Base-by-base conservation (phyloP, 1,139 yeast species). In the Magnusiomyces sp. region DNA sequence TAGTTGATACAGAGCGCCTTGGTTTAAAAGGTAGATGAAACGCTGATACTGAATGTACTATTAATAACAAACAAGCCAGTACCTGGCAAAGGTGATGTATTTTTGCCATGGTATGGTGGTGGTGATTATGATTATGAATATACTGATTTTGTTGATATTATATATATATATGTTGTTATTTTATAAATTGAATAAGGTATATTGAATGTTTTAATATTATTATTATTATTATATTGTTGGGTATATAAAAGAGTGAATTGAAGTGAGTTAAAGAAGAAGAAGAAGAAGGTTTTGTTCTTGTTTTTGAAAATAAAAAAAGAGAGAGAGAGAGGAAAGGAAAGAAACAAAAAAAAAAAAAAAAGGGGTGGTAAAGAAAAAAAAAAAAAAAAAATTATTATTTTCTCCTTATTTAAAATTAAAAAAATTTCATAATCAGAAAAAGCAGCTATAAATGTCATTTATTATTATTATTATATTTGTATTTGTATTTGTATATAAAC, bases 31-130 rank as follows among this genome's bases (percentile, higher is more conserved):
- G 43, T 14, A 17, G 37, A 42, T 44, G 45, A 33, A 36, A 7
- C 37, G 47, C 44, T 9, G 50, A 34, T 6, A 38, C 43, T 10
- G 43, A 27, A 38, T 44, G 41, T 9, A 40, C 23, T 27, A 44
- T 44, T 16, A 44, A n/a, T 9, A 48, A 45, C 40, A 44, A 27
- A 16, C 36, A 41, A 23, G 44, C 44, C 44, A 41, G 17, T n/a
- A 41, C 36, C 34, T 41, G 44, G 27, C 36, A 41, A 41, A 40
- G 17, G 31, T 33, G 43, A 33, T 13, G 32, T 13, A n/a, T 29
- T 34, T 14, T 29, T 42, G 46, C 40, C 40, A 46, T 40, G 37
- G 40, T 40, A 20, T 16, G 23, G 45, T 14, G 16, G n/a, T n/a
- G n/a, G n/a, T n/a, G n/a, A n/a, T n/a, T n/a, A n/a, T n/a, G n/a